phyloP scores from a whole-genome alignment of 441 rosid species.

The Syzygium syzygioides region DNA sequence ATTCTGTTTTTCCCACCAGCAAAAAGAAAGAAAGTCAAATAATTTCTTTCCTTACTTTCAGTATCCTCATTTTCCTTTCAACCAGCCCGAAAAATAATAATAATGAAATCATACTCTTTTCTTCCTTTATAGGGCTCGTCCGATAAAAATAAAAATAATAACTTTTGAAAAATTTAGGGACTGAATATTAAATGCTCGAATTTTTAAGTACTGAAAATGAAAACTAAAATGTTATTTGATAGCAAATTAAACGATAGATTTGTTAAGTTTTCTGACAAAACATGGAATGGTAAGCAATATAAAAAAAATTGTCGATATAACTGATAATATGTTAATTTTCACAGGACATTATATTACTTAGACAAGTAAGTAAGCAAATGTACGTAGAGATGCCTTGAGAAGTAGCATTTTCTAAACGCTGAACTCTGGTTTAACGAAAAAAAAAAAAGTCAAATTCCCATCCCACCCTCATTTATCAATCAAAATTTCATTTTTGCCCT shows the following conservation, averaged over 20 bases:
- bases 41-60: background rate
- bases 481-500: too few relatives aligned
- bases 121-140: background rate
- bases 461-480: too few relatives aligned
- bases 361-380: background rate
- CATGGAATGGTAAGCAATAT: background rate
- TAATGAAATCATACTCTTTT: background rate
- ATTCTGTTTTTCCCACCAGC: background rate
- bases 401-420: too few relatives aligned
- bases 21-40: background rate
- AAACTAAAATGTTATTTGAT: background rate
- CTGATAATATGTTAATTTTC: background rate
- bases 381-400: too few relatives aligned
- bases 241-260: background rate
- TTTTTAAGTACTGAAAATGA: background rate
- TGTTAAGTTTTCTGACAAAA: background rate
- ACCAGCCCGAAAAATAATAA: background rate
- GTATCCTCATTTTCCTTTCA: background rate
- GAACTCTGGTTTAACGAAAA: too few relatives aligned
- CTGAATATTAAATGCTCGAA: background rate
- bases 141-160: background rate
- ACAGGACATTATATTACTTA: background rate
- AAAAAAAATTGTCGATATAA: background rate
- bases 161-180: background rate
- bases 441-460: too few relatives aligned